phyloP scores from a whole-genome alignment of 345 rosid genomes.

The Aethionema arabicum region DNA sequence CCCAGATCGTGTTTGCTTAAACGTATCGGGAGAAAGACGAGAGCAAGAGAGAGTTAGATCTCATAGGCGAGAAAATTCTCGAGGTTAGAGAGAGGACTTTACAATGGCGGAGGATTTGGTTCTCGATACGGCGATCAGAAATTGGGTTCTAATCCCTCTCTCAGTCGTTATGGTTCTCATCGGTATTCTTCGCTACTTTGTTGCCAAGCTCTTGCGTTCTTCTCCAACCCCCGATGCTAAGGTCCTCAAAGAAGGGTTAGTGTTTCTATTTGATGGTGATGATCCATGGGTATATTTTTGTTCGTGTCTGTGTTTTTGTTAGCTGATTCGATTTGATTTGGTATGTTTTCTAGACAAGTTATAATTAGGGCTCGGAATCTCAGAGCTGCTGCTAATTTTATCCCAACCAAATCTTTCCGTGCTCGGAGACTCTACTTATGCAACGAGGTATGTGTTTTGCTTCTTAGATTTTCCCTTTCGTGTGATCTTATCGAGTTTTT shows the following conservation, averaged over 20 bases:
- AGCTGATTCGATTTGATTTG: slow-evolving; percentile 13
- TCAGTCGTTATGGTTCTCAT: slow-evolving; percentile 94
- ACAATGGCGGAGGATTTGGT: slow-evolving; percentile 91
- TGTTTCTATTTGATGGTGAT: not conserved
- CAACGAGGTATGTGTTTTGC: slow-evolving; percentile 63
- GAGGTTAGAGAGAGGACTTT: slow-evolving; percentile 29
- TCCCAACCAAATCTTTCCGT: slow-evolving; percentile 82
- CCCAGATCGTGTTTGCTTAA: slow-evolving; percentile 34
- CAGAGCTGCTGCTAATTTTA: slow-evolving; percentile 82
- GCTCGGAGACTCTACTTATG: slow-evolving; percentile 75
- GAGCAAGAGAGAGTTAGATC: slow-evolving; percentile 25
- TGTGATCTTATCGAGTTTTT: not conserved
- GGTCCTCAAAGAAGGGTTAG: slow-evolving; percentile 82
- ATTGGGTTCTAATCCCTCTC: slow-evolving; percentile 90
- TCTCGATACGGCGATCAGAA: slow-evolving; percentile 92
- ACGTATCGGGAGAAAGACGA: slow-evolving; percentile 11
- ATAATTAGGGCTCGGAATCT: slow-evolving; percentile 84
- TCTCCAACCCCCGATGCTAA: slow-evolving; percentile 77
- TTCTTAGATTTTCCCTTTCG: slow-evolving; percentile 1
- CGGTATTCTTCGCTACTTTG: slow-evolving; percentile 85
- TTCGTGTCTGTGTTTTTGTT: not conserved
- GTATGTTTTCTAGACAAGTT: slow-evolving; percentile 57
- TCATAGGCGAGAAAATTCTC: slow-evolving; percentile 5
- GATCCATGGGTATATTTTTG: not conserved
- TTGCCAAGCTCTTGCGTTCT: slow-evolving; percentile 80